Conservation (phyloP, 768 basidiomycete genomes). For the Gymnopilus junonius region DNA sequence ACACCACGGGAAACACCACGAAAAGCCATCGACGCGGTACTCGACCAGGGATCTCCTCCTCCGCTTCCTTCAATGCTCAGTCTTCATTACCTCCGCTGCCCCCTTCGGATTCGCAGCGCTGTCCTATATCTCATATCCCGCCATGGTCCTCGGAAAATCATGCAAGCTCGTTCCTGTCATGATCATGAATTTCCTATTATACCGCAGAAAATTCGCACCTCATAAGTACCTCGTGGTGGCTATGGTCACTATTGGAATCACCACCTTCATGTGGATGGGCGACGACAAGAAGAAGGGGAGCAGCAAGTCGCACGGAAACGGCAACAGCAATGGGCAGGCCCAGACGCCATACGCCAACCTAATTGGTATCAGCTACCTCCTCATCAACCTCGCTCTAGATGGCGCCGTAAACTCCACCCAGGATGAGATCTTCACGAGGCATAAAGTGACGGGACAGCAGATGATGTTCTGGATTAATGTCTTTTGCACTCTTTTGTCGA, state of each 20-base stretch:
- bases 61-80: conserved; percentile 80
- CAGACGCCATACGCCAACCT: conserved; percentile 57
- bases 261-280: conserved; percentile 91
- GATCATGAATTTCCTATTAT: conserved; percentile 96
- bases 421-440: conserved; percentile 89
- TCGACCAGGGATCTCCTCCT: conserved; percentile 58
- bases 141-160: conserved; percentile 98
- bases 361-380: conserved; percentile 75
- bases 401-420: conserved; percentile 96
- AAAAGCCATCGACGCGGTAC: conserved; percentile 39
- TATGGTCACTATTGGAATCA: conserved; percentile 92
- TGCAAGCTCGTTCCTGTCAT: conserved; percentile 99
- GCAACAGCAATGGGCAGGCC: conserved; percentile 23
- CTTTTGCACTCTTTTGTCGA: conserved; percentile 78
- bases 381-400: conserved; percentile 89
- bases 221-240: conserved; percentile 96
- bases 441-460: conserved; percentile 84
- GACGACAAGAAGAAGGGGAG: conserved; percentile 53
- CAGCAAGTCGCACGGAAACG: conserved; percentile 39
- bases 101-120: conserved; percentile 97
- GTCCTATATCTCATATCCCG: conserved; percentile 96
- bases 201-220: conserved; percentile 88
- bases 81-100: conserved; percentile 88
- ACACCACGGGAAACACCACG: conserved; percentile 25
- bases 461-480: conserved; percentile 99